Conservation (phyloP, 2,329 filamentous ascomycete genomes). For the Penicillium sumatraense region DNA sequence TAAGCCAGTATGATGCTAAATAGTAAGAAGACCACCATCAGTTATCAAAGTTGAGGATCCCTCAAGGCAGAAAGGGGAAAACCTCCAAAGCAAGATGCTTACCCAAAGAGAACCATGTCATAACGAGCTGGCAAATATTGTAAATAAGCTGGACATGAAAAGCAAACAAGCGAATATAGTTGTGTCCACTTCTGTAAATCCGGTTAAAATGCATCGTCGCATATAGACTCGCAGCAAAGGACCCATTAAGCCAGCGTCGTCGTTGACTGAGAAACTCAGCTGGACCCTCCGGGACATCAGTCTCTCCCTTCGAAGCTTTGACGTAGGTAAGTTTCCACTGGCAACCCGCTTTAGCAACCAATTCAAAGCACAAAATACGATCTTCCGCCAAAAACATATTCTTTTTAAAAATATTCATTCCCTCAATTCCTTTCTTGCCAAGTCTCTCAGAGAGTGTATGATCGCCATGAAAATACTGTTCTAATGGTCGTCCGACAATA, state of each 20-base stretch:
- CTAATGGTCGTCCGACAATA: conserved; percentile 14
- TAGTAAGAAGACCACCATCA: background rate
- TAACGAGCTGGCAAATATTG: conserved; percentile 10
- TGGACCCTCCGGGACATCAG: conserved; percentile 10
- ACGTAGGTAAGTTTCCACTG: conserved; percentile 17
- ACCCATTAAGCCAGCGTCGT: conserved; percentile 16
- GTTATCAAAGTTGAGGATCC: background rate
- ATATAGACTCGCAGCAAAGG: conserved; percentile 14
- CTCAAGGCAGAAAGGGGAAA: background rate
- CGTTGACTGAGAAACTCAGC: conserved; percentile 10
- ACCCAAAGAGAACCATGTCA: conserved; percentile 16
- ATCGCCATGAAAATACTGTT: conserved; percentile 18
- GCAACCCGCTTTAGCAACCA: conserved; percentile 15
- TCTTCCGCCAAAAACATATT: conserved; percentile 21
- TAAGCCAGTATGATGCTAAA: conserved; percentile 87
- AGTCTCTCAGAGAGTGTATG: conserved; percentile 13
- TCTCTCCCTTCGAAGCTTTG: conserved; percentile 12
- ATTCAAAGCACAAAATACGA: conserved; percentile 15
- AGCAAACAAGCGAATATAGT: conserved; percentile 3
- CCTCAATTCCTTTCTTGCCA: conserved; percentile 17
- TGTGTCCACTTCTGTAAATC: conserved; percentile 13
- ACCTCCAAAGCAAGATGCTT: background rate
- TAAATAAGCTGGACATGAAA: conserved; percentile 14
- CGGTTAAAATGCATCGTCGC: conserved; percentile 14
- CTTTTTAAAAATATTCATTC: conserved; percentile 21